Percentiles rank a stretch among this genome's conserved stretches.
Conservation (phyloP, 805 yeast species). For the Deakozyma indianensis region DNA sequence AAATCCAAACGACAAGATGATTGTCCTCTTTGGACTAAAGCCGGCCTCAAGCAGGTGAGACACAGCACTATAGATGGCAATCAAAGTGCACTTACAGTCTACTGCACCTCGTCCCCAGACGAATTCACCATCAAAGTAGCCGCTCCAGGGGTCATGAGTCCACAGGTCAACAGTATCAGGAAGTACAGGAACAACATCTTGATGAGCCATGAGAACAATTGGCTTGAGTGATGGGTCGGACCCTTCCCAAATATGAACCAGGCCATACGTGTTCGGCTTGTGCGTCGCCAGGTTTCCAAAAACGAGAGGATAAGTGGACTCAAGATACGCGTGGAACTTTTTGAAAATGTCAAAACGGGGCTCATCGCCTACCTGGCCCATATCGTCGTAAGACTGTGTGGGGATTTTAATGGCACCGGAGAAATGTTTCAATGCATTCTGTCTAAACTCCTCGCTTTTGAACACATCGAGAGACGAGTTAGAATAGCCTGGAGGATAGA, state of each 20-base stretch:
- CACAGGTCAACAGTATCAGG: conserved; percentile 34
- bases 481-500: not conserved
- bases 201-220: conserved; percentile 48
- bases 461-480: not conserved
- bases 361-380: conserved; percentile 32
- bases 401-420: conserved; percentile 49
- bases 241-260: conserved; percentile 9
- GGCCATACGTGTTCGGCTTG: conserved; percentile 18
- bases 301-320: conserved; percentile 35
- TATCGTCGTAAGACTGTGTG: conserved; percentile 49
- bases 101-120: conserved; percentile 57
- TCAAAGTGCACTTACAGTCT: conserved; percentile 55
- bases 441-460: conserved; percentile 4
- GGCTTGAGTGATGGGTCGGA: conserved; percentile 33
- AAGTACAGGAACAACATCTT: conserved; percentile 59
- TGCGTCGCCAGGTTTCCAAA: conserved; percentile 28
- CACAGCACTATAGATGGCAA: conserved; percentile 47
- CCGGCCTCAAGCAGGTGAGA: conserved; percentile 33
- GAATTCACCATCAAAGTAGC: conserved; percentile 41
- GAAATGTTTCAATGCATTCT: conserved; percentile 8
- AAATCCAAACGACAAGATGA: conserved; percentile 51
- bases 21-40: conserved; percentile 43
- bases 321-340: conserved; percentile 39
- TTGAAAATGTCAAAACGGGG: conserved; percentile 36
- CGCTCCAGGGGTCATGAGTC: conserved; percentile 46